Evolutionary conservation across 768 basidiomycete genomes (phyloP).

Genomic region (Paxillus ammoniavirescens): DNA sequence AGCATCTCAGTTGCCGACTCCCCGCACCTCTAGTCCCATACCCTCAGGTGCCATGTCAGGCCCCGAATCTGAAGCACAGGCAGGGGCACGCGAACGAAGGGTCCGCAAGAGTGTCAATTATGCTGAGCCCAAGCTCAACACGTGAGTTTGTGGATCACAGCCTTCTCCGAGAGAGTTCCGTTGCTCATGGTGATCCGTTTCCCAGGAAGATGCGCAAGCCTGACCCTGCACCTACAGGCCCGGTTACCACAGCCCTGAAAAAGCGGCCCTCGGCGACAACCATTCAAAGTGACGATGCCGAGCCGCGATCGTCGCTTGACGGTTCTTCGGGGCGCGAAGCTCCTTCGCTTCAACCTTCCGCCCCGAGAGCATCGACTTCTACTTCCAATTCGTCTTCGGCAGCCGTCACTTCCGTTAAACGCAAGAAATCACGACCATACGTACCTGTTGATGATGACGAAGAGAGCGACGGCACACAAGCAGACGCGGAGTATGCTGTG

Average conservation of each 20-base stretch:
- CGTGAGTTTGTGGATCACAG: conserved; percentile 45
- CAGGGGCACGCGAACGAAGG: conserved; percentile 48
- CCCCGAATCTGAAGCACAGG: conserved; percentile 31
- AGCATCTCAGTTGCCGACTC: conserved; percentile 45
- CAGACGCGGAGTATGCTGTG: conserved; percentile 58
- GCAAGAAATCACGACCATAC: conserved; percentile 54
- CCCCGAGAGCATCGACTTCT: conserved; percentile 36
- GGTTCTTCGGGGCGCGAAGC: conserved; percentile 33
- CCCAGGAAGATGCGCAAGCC: conserved; percentile 88
- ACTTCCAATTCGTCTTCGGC: conserved; percentile 33
- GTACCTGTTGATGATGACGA: conserved; percentile 45
- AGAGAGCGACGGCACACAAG: conserved; percentile 69
- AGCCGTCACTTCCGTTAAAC: conserved; percentile 34
- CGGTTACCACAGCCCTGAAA: conserved; percentile 33
- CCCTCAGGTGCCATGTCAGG: conserved; percentile 35
- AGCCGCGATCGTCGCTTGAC: conserved; percentile 40
- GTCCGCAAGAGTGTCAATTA: conserved; percentile 82
- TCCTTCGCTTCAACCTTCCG: conserved; percentile 29
- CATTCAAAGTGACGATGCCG: conserved; percentile 36
- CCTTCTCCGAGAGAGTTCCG: neutral
- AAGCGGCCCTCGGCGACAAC: conserved; percentile 42
- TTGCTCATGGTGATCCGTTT: conserved; percentile 9
- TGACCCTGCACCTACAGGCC: conserved; percentile 46
- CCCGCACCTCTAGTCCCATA: conserved; percentile 48
- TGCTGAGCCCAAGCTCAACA: conserved; percentile 85